Percentiles rank a stretch among this genome's conserved stretches.
These are phyloP conservation scores for Trichoderma afroharzianum DNA, from an alignment of 2,329 filamentous ascomycete species.

Conservation along the genomic window DNA sequence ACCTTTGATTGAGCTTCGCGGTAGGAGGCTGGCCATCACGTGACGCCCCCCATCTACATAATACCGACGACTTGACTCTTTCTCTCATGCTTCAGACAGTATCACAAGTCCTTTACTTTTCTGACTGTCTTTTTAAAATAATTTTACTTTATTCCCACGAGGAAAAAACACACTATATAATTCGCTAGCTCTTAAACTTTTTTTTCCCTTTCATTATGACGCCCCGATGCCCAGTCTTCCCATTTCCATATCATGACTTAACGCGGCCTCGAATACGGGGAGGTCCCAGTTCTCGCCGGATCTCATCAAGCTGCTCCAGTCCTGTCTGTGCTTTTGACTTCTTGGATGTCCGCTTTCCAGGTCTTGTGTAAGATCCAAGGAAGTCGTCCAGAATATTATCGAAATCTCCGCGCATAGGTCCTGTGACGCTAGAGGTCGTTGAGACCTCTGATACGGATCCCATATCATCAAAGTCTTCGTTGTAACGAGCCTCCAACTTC, in stretches of 20 bases:
- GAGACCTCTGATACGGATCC: constrained; percentile 59
- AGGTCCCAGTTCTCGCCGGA: constrained; percentile 74
- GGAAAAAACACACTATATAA: not conserved
- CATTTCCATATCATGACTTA: constrained; percentile 7
- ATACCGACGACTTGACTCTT: not conserved
- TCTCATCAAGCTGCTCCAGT: constrained; percentile 85
- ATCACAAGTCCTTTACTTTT: not conserved
- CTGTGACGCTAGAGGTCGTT: constrained; percentile 62
- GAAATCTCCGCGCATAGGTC: constrained; percentile 73
- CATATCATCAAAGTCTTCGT: constrained; percentile 47
- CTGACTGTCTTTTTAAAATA: not conserved
- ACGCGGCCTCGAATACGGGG: constrained; percentile 53
- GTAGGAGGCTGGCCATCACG: constrained; percentile 14
- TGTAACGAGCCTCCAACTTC: constrained; percentile 76
- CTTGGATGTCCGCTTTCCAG: constrained; percentile 71
- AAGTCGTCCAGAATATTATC: constrained; percentile 92
- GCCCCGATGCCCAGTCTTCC: not conserved
- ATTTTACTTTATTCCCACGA: not conserved
- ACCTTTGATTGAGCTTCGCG: constrained; percentile 17
- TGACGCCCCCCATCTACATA: not conserved
- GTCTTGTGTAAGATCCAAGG: constrained; percentile 67
- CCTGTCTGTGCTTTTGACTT: constrained; percentile 78
- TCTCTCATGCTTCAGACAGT: not conserved
- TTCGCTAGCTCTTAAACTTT: not conserved
- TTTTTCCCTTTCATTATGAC: not conserved